These are phyloP conservation scores for Pyrenula aspistea DNA, from an alignment of 495 filamentous ascomycete genomes.

Conservation along the genomic window DNA sequence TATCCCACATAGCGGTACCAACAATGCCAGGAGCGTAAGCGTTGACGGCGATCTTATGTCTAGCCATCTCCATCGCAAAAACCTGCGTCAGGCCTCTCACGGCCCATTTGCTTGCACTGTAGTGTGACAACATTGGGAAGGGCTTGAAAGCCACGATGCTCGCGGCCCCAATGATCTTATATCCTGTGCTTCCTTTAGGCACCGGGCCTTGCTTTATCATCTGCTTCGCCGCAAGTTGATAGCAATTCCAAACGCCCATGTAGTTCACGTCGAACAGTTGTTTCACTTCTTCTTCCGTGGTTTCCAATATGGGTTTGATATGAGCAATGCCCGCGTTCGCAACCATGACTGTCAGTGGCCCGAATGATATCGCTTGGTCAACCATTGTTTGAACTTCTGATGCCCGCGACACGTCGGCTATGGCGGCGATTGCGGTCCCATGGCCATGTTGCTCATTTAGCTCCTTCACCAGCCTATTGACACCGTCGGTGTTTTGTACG, in stretches of 20 bases:
- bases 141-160: slow-evolving; percentile 46
- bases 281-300: slow-evolving; percentile 29
- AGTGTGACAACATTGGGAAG: slow-evolving; percentile 37
- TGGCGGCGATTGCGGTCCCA: slow-evolving; percentile 26
- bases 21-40: slow-evolving; percentile 53
- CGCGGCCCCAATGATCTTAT: slow-evolving; percentile 41
- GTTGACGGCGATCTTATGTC: slow-evolving; percentile 48
- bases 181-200: slow-evolving; percentile 25
- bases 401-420: slow-evolving; percentile 43
- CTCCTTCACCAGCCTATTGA: slow-evolving; percentile 35
- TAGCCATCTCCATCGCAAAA: slow-evolving; percentile 45
- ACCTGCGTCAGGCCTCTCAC: slow-evolving; percentile 45
- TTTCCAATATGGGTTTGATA: slow-evolving; percentile 23
- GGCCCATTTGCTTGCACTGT: slow-evolving; percentile 47
- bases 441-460: slow-evolving; percentile 27
- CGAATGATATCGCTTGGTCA: slow-evolving; percentile 31
- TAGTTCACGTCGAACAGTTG: slow-evolving; percentile 27
- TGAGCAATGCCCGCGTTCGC: slow-evolving; percentile 49
- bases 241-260: not conserved
- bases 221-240: slow-evolving; percentile 12
- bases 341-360: slow-evolving; percentile 45
- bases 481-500: slow-evolving; percentile 24
- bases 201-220: slow-evolving; percentile 25
- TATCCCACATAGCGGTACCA: slow-evolving; percentile 48
- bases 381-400: slow-evolving; percentile 37